Evolutionary conservation across 164 flowering plant genomes (phyloP), one percentile per base, ranked within the genome.

Genomic region (Litsea cubeba): DNA sequence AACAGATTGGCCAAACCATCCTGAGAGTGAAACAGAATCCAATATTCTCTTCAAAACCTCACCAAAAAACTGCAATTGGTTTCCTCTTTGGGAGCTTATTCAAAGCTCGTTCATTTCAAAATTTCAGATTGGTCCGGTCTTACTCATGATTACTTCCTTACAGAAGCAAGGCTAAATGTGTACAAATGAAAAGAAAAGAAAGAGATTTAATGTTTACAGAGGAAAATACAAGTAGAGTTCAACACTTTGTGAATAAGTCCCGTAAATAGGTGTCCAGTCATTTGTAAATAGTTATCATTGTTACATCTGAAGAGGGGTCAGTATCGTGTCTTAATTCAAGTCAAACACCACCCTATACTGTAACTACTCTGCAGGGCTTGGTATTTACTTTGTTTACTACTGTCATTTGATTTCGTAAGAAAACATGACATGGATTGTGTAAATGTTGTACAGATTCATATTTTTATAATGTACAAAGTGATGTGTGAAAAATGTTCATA

Each of bases 51-150:
- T 71, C 86, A 30, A 68, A 81, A 70, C 79, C 88, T 26, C 80
- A 83, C 12, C 85, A 84, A 28, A 88, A 82, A 71, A 83, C 89
- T 18, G 79, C 87, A 50, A 69, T 81, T 23, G 78, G 95, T 15
- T 88, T 77, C 72, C 84, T 94, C 65, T 85, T 92, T 15, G 86
- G 92, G 12, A 89, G 77, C 79, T 77, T 93, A 51, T 90, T 91
- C 65, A 89, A 81, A 79, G 82, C 85, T 71, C 76, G 89, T 65
- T 75, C 81, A 6, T 81, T 88, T 32, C 87, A 82, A 46, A 88
- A 77, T 71, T 82, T 88, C 70, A 83, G 87, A 62, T 70, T 85
- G 73, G 79, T 89, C 71, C 84, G 89, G 78, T 89, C 91, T 15
- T 85, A 81, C 79, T 85, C 87, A 2, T 85, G 65, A 79, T 20